Percentiles rank a stretch among this genome's conserved stretches.
phyloP scores from a whole-genome alignment of 768 basidiomycete species.

The Boletus eberwhitei region DNA sequence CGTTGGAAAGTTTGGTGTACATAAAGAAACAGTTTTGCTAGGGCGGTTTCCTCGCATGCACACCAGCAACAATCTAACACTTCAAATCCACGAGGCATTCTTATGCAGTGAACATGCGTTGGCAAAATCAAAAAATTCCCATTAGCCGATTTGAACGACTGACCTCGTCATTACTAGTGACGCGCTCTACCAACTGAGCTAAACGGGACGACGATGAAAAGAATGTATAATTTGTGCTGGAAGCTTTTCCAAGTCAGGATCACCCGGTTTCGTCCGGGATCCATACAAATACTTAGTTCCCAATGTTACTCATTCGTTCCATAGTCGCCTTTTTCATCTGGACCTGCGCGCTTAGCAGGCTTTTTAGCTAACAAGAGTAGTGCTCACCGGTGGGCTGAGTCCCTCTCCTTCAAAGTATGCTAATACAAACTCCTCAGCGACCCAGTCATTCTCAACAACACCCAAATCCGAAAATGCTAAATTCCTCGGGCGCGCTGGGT shows the following conservation, averaged over 20 bases:
- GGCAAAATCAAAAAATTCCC: constrained; percentile 26
- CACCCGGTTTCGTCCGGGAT: not conserved
- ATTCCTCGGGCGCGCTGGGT: constrained; percentile 46
- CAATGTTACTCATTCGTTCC: constrained; percentile 22
- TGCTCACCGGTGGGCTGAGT: constrained; percentile 67
- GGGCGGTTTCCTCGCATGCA: not conserved
- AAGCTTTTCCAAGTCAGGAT: not conserved
- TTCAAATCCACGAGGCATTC: not conserved
- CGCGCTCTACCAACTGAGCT: constrained; percentile 57
- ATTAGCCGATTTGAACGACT: constrained; percentile 63
- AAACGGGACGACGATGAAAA: constrained; percentile 27
- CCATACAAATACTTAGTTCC: constrained; percentile 11
- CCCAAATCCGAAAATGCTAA: constrained; percentile 74
- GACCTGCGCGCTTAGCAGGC: not conserved
- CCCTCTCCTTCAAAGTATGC: constrained; percentile 73
- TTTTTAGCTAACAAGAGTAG: not conserved
- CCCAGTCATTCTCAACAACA: constrained; percentile 67
- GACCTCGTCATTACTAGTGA: constrained; percentile 72
- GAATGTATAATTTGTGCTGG: too few relatives aligned
- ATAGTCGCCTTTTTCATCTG: constrained; percentile 30
- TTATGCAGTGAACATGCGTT: not conserved
- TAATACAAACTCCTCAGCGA: constrained; percentile 67
- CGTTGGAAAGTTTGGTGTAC: not conserved
- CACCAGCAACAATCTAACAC: not conserved
- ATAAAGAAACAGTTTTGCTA: not conserved